phyloP scores from a whole-genome alignment of 306 rosid genomes.

The Neltuma alba region DNA sequence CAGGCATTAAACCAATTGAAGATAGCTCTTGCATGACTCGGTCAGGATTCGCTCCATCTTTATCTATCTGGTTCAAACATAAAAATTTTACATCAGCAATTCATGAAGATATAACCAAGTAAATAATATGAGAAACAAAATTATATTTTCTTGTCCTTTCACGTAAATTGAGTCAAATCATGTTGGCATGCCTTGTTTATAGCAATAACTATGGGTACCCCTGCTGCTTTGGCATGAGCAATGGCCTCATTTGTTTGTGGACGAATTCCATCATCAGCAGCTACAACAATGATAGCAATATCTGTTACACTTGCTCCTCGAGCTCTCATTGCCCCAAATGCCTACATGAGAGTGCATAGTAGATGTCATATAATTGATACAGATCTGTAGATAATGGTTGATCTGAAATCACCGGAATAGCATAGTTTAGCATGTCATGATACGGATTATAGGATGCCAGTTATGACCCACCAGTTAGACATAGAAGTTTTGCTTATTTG shows the following conservation, averaged over 20 bases:
- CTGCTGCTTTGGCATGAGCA: slow-evolving; percentile 99
- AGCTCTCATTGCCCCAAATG: slow-evolving; percentile 99
- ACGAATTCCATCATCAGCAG: slow-evolving; percentile 98
- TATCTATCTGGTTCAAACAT: slow-evolving; percentile 73
- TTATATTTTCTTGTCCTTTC: slow-evolving; percentile 19
- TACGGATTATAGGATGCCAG: slow-evolving; percentile 18
- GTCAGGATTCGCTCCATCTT: slow-evolving; percentile 93
- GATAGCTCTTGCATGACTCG: slow-evolving; percentile 99
- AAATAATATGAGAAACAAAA: slow-evolving; percentile 26
- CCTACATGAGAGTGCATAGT: slow-evolving; percentile 60
- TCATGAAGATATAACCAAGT: slow-evolving; percentile 32
- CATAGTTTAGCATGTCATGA: slow-evolving; percentile 26
- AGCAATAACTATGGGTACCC: slow-evolving; percentile 89
- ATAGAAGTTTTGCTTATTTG: slow-evolving; percentile 25
- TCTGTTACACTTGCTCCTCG: slow-evolving; percentile 99
- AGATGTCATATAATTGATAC: slow-evolving; percentile 43
- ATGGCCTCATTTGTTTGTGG: slow-evolving; percentile 99
- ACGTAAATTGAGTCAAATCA: slow-evolving; percentile 13
- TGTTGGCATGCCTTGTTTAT: slow-evolving; percentile 82
- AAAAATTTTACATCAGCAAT: slow-evolving; percentile 28
- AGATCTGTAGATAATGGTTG: slow-evolving; percentile 21
- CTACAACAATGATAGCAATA: slow-evolving; percentile 91
- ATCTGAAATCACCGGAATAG: slow-evolving; percentile 22
- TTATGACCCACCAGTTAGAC: slow-evolving; percentile 24
- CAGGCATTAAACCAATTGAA: slow-evolving; percentile 91